A percentile compares a stretch with the other conserved stretches of the same genome.
These are phyloP conservation scores for Fomitopsis pinicola DNA, from an alignment of 1,284 basidiomycete species.

Conservation along the genomic window DNA sequence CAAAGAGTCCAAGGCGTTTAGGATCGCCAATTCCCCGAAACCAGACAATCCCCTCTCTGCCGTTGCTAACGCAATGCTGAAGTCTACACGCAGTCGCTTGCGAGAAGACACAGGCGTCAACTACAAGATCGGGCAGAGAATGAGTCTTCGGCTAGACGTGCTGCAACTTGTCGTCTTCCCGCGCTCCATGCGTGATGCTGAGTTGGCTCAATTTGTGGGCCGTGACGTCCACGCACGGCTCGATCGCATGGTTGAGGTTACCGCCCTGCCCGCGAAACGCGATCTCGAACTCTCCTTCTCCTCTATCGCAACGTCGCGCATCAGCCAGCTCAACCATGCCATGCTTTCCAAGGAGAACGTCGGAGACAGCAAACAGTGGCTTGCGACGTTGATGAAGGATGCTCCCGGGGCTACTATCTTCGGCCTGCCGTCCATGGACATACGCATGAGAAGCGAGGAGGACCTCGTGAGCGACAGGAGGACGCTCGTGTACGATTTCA, in stretches of 20 bases:
- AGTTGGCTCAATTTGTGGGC: constrained; percentile 69
- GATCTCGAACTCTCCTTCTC: constrained; percentile 68
- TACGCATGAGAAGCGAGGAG: constrained; percentile 66
- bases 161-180: constrained; percentile 72
- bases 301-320: constrained; percentile 70
- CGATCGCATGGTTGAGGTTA: constrained; percentile 53
- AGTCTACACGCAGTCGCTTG: constrained; percentile 64
- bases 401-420: constrained; percentile 69
- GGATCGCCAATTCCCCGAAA: constrained; percentile 57
- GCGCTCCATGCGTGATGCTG: constrained; percentile 66
- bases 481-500: constrained; percentile 64
- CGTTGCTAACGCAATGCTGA: constrained; percentile 79
- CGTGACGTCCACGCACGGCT: constrained; percentile 63
- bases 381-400: constrained; percentile 49
- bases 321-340: constrained; percentile 51
- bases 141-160: constrained; percentile 60
- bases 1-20: constrained; percentile 69
- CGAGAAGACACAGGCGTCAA: constrained; percentile 59
- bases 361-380: constrained; percentile 48
- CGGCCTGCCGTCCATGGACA: constrained; percentile 73
- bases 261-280: constrained; percentile 46
- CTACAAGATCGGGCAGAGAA: constrained; percentile 64
- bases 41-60: constrained; percentile 77
- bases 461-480: constrained; percentile 41
- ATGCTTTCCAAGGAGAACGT: constrained; percentile 34